Evolutionary conservation across 495 filamentous ascomycete genomes (phyloP).

Genomic region (Hamigera avellanea): DNA sequence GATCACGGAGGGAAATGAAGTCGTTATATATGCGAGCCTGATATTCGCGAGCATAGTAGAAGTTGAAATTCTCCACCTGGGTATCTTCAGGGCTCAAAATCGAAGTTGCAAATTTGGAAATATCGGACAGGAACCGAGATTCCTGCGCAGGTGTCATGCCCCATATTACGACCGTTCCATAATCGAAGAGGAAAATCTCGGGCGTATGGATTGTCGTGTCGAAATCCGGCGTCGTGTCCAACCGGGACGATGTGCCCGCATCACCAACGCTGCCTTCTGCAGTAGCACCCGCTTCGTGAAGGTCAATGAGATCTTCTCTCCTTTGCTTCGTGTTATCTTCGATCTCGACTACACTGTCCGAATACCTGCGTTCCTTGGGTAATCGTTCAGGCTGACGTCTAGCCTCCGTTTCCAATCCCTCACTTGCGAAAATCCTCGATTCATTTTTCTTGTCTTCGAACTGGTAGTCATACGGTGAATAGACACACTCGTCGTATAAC

Average conservation of each 20-base stretch:
- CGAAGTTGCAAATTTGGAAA: conserved; percentile 89
- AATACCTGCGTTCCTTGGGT: conserved; percentile 50
- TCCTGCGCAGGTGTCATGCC: conserved; percentile 85
- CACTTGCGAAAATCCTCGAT: conserved; percentile 9
- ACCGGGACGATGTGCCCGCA: conserved; percentile 9
- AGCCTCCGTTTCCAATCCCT: conserved; percentile 10
- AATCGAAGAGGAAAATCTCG: conserved; percentile 92
- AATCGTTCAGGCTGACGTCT: conserved; percentile 24
- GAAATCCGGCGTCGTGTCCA: conserved; percentile 27
- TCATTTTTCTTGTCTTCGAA: conserved; percentile 29
- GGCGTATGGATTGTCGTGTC: conserved; percentile 72
- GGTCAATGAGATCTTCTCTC: conserved; percentile 43
- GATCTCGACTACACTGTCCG: conserved; percentile 48
- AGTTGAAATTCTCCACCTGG: conserved; percentile 96
- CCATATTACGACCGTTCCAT: conserved; percentile 99
- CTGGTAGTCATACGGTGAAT: conserved; percentile 77
- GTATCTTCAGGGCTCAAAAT: conserved; percentile 80
- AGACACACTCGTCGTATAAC: conserved; percentile 92
- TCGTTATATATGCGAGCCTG: conserved; percentile 98
- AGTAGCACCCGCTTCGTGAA: conserved; percentile 26
- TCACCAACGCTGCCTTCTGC: conserved; percentile 17
- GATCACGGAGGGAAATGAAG: conserved; percentile 87
- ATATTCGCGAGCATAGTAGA: conserved; percentile 95
- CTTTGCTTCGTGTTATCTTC: conserved; percentile 36
- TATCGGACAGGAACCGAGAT: conserved; percentile 78